phyloP scores from a whole-genome alignment of 2,329 filamentous ascomycete genomes.

The Anisogramma anomala region DNA sequence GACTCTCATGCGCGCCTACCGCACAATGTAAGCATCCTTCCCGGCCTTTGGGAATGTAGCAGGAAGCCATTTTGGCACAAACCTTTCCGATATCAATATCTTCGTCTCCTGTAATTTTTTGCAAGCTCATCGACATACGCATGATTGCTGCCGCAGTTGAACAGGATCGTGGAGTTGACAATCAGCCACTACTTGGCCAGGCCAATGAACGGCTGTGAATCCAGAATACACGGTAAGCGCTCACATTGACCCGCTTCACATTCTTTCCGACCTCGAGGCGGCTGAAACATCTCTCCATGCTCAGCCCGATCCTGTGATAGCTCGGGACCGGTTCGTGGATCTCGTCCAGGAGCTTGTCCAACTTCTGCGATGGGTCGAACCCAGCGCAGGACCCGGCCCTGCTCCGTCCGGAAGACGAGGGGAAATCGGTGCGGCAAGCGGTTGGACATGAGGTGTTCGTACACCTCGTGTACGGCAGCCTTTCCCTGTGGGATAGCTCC shows the following conservation, averaged over 20 bases:
- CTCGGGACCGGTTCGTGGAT: conserved; percentile 42
- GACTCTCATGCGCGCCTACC: conserved; percentile 29
- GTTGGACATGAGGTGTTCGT: conserved; percentile 33
- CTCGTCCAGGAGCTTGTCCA: conserved; percentile 35
- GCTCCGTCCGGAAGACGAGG: conserved; percentile 31
- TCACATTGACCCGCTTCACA: conserved; percentile 39
- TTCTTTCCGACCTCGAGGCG: conserved; percentile 36
- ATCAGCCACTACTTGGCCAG: conserved; percentile 33
- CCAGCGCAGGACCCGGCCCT: conserved; percentile 37
- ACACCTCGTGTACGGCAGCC: conserved; percentile 35
- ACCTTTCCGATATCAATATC: conserved; percentile 30
- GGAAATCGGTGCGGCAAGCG: conserved; percentile 40
- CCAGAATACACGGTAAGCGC: conserved; percentile 10
- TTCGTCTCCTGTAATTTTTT: conserved; percentile 24
- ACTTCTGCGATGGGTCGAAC: conserved; percentile 39
- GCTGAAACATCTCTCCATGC: conserved; percentile 44
- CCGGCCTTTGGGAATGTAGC: neutral
- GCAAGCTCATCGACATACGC: conserved; percentile 21
- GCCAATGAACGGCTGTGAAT: neutral
- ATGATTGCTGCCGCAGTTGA: conserved; percentile 28
- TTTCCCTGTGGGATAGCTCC: conserved; percentile 30
- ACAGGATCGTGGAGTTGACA: conserved; percentile 32
- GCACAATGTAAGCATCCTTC: neutral
- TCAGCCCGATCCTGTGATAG: conserved; percentile 42
- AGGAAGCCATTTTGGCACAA: conserved; percentile 1